These are phyloP conservation scores for Populus hybrid DNA, from an alignment of 441 rosid species.

Conservation along the genomic window DNA sequence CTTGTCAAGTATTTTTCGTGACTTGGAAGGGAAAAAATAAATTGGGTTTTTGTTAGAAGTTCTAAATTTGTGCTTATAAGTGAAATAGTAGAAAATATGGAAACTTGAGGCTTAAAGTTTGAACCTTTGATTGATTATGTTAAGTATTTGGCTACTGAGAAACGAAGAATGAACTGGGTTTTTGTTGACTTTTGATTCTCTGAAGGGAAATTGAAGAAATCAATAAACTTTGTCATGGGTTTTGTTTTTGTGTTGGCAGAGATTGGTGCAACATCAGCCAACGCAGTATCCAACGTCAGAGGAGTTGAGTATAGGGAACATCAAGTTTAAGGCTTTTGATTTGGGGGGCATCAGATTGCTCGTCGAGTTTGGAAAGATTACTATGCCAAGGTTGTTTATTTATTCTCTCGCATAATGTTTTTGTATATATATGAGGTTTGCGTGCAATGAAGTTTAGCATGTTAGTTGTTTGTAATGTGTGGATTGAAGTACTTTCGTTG, in stretches of 20 bases:
- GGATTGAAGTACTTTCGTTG: not conserved
- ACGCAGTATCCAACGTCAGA: conserved; percentile 76
- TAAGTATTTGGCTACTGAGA: not conserved
- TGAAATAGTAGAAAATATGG: not conserved
- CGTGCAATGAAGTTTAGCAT: not conserved
- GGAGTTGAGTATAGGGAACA: conserved; percentile 72
- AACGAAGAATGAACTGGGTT: not conserved
- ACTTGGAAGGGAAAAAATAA: not conserved
- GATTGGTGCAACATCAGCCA: conserved; percentile 77
- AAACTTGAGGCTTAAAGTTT: not conserved
- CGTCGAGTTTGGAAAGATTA: conserved; percentile 83
- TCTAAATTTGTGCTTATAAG: not conserved
- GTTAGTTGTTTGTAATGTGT: not conserved
- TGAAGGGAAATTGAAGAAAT: not conserved
- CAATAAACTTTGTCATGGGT: conserved; percentile 17
- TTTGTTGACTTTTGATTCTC: not conserved
- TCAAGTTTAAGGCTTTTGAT: conserved; percentile 77
- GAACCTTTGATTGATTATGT: not conserved
- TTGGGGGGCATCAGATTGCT: conserved; percentile 90
- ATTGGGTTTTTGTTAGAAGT: not conserved
- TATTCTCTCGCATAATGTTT: not conserved
- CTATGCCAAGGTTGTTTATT: conserved; percentile 61
- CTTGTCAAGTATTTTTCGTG: not conserved
- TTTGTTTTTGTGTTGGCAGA: conserved; percentile 32
- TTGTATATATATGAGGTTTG: not conserved